These are phyloP conservation scores for Moniliophthora roreri DNA, from an alignment of 1,284 basidiomycete genomes.

Conservation along the genomic window DNA sequence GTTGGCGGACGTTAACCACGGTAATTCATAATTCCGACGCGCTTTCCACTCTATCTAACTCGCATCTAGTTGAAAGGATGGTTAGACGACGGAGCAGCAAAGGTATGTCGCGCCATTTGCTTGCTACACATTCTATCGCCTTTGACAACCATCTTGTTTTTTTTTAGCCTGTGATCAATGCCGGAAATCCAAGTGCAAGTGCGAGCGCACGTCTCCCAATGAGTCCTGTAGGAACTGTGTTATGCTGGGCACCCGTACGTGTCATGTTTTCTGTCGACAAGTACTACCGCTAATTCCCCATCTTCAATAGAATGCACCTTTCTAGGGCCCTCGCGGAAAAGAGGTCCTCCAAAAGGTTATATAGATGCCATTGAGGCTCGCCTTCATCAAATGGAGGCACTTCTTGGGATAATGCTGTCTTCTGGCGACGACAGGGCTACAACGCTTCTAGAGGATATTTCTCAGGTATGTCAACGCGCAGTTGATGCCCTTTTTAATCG, in stretches of 20 bases:
- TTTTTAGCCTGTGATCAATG: constrained; percentile 74
- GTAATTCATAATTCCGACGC: constrained; percentile 16
- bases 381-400: constrained; percentile 83
- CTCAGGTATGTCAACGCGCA: constrained; percentile 33
- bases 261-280: not conserved
- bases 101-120: constrained; percentile 37
- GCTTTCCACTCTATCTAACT: constrained; percentile 18
- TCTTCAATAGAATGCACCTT: constrained; percentile 67
- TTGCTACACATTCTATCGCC: not conserved
- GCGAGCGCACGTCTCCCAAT: constrained; percentile 54
- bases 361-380: constrained; percentile 89
- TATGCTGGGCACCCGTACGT: constrained; percentile 65
- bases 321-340: constrained; percentile 78
- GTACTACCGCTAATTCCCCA: constrained; percentile 3
- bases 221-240: constrained; percentile 73
- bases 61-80: constrained; percentile 43
- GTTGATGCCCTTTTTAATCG: not conserved
- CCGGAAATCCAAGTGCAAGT: constrained; percentile 79
- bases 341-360: constrained; percentile 86
- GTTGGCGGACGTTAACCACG: constrained; percentile 36
- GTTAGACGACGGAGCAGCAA: constrained; percentile 69
- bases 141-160: constrained; percentile 7
- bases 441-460: constrained; percentile 57
- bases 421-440: constrained; percentile 65
- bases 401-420: constrained; percentile 75